Evolutionary conservation across 331 rosid genomes (phyloP).

Genomic region (Quercus phellos): DNA sequence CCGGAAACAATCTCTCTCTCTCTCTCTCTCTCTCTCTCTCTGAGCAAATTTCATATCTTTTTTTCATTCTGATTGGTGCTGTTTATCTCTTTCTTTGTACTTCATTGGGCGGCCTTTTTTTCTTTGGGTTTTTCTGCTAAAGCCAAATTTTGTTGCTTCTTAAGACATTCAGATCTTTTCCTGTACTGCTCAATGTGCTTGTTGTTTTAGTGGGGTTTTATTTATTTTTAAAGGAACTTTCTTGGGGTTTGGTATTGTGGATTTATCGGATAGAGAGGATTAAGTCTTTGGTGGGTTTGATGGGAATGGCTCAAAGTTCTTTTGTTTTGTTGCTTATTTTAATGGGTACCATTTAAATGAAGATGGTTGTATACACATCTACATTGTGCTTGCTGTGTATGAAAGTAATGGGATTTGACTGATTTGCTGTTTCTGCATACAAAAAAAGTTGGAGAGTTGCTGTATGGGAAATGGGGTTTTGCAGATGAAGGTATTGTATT

Average conservation of each 20-base stretch:
- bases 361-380: neutral
- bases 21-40: neutral
- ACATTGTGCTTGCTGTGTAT: conserved; percentile 25
- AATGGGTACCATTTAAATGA: conserved; percentile 17
- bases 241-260: neutral
- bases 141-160: neutral
- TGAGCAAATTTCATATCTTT: neutral
- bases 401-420: conserved; percentile 11
- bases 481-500: conserved; percentile 15
- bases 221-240: no score
- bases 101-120: neutral
- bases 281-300: neutral
- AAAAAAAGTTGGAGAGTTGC: conserved; percentile 3
- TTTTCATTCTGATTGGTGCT: neutral
- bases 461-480: conserved; percentile 28
- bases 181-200: neutral
- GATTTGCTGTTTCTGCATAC: neutral
- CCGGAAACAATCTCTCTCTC: neutral
- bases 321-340: neutral
- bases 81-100: neutral
- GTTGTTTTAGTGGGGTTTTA: neutral
- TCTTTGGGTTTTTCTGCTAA: neutral
- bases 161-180: conserved; percentile 14
- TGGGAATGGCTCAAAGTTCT: conserved; percentile 13
- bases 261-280: neutral